Evolutionary conservation across 495 filamentous ascomycete species (phyloP).

Genomic region (Aspergillus cristatus): DNA sequence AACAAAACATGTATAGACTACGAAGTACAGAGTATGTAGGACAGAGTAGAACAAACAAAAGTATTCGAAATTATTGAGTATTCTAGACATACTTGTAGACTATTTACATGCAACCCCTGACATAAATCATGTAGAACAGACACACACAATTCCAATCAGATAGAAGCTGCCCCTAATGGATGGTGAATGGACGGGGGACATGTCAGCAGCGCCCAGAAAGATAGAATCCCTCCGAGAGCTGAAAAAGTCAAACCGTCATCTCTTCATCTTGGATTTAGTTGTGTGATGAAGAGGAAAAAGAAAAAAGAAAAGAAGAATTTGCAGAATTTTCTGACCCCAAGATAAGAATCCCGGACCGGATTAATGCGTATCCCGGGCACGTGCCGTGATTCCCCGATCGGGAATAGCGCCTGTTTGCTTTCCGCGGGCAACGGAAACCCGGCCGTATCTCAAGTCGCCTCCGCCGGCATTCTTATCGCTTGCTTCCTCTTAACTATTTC

Average conservation of each 20-base stretch:
- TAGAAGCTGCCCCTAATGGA: slow-evolving; percentile 36
- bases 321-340: neutral
- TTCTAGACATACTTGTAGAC: no score
- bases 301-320: slow-evolving; percentile 5
- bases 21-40: no score
- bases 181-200: slow-evolving; percentile 41
- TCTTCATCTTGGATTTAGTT: slow-evolving; percentile 51
- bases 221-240: slow-evolving; percentile 32
- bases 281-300: slow-evolving; percentile 35
- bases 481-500: no score
- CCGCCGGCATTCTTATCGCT: no score
- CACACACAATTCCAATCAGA: slow-evolving; percentile 37
- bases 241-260: slow-evolving; percentile 32
- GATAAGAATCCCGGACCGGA: no score
- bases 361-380: slow-evolving; percentile 13
- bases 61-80: no score
- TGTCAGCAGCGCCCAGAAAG: slow-evolving; percentile 43
- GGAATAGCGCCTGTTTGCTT: slow-evolving; percentile 28
- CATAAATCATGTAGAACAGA: no score
- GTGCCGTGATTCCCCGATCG: slow-evolving; percentile 14
- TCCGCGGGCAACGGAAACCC: slow-evolving; percentile 35
- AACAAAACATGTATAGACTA: no score
- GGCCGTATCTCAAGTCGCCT: slow-evolving; percentile 1
- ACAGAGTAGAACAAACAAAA: no score
- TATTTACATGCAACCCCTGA: no score